These are phyloP conservation scores for Fusarium kyushuense DNA, from an alignment of 2,329 filamentous ascomycete species.

Conservation along the genomic window DNA sequence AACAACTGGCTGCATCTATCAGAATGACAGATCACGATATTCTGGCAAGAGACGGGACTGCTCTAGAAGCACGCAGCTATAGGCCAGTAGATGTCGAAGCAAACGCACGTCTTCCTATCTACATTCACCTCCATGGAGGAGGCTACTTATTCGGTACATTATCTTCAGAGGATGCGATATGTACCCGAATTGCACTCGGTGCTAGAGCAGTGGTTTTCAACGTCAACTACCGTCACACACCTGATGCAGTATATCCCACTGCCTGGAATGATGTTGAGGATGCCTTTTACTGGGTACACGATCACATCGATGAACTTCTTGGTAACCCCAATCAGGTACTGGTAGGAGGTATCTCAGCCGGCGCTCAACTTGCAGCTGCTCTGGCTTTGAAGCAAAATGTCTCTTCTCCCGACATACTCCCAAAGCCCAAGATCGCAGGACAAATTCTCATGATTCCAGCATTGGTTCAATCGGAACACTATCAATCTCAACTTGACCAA, in stretches of 20 bases:
- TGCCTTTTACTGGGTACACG: constrained; percentile 65
- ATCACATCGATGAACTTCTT: constrained; percentile 22
- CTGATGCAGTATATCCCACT: constrained; percentile 58
- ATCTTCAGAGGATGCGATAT: constrained; percentile 64
- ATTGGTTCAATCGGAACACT: constrained; percentile 46
- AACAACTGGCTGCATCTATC: background rate
- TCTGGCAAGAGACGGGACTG: constrained; percentile 17
- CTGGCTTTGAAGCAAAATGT: constrained; percentile 55
- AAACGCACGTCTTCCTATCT: constrained; percentile 60
- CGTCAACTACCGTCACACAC: constrained; percentile 71
- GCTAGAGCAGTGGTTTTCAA: constrained; percentile 61
- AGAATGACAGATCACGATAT: background rate
- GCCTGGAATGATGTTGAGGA: constrained; percentile 67
- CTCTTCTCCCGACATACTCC: constrained; percentile 28
- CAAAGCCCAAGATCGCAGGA: constrained; percentile 55
- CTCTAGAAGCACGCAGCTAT: constrained; percentile 34
- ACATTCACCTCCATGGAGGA: constrained; percentile 66
- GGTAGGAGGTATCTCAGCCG: constrained; percentile 63
- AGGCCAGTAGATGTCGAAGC: constrained; percentile 3
- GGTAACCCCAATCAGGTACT: constrained; percentile 50
- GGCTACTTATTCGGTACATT: constrained; percentile 68
- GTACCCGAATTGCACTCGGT: constrained; percentile 60
- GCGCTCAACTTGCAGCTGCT: constrained; percentile 57
- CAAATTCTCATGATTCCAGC: constrained; percentile 65
- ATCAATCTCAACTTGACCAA: constrained; percentile 48